Evolutionary conservation across 345 rosid species (phyloP), one percentile per base, ranked within the genome.

Genomic region (Pugionium cornutum): DNA sequence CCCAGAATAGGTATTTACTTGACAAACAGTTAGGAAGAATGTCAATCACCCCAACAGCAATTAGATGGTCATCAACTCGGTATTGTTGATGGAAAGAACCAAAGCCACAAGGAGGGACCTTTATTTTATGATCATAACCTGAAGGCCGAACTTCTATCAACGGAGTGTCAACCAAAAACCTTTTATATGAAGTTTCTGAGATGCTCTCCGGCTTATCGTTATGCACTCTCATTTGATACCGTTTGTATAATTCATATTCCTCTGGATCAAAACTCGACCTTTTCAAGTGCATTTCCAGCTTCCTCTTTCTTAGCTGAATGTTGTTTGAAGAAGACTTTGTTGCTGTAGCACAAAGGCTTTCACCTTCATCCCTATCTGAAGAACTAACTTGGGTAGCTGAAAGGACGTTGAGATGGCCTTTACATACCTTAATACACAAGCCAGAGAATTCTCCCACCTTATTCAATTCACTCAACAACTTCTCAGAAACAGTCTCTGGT

Each of bases 21-120:
- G 97, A 92, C 81, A 92, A 75, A 73, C 97, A 89, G 73, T 77
- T 81, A 37, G 98, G 98, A 50, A 92, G 96, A 69, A 89, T 75
- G 75, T 92, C 98, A 9, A 92, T 58, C 27, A 92, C 95, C 45
- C 98, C 98, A 35, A 89, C 97, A 18, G 97, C 98, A 76, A 92
- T 86, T 40, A 92, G 81, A 63, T 34, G 83, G 45, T 81, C 97
- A 76, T 89, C 86, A 51, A 92, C 75, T 60, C 83, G 67, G 77
- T 89, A 92, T 67, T 86, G 95, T 78, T 92, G 98, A 85, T 92
- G 98, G 77, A 83, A 92, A 58, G 98, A 89, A 58, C 98, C 98
- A 62, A 86, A 89, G 46, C 98, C 97, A 69, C 88, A 84, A 6
- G 80, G 82, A 65, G 97, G 91, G 73, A 88, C 85, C 29, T 74